phyloP scores from a whole-genome alignment of 1,284 basidiomycete genomes.

The Tilletia caries region DNA sequence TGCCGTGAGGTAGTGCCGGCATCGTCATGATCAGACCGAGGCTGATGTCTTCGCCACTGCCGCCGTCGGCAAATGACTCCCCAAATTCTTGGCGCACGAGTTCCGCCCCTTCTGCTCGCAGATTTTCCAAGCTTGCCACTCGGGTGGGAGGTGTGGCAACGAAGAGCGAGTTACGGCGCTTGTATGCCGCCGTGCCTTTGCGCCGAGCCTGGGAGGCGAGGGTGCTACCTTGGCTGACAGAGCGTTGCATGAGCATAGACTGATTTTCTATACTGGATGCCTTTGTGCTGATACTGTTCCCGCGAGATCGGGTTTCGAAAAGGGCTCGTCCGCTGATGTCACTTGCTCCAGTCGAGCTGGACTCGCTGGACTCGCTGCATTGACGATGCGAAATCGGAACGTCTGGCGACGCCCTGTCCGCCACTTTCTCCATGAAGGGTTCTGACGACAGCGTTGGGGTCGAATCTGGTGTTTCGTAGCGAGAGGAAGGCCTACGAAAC shows the following conservation, averaged over 20 bases:
- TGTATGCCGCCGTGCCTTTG: background rate
- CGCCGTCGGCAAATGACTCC: background rate
- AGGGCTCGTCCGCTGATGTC: background rate
- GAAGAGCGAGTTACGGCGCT: background rate
- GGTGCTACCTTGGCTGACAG: background rate
- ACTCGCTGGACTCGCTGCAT: background rate
- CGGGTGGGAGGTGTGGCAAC: background rate
- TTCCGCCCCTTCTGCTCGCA: background rate
- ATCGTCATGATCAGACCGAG: background rate
- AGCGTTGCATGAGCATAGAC: background rate
- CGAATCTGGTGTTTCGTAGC: constrained; percentile 4
- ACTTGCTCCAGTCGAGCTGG: background rate
- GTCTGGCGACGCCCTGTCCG: background rate
- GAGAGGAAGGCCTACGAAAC: background rate
- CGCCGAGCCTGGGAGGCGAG: background rate
- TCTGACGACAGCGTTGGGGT: background rate
- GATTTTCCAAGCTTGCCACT: constrained; percentile 1
- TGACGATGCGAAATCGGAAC: background rate
- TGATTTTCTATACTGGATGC: background rate
- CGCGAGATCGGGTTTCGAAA: background rate
- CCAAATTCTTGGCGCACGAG: background rate
- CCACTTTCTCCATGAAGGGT: background rate
- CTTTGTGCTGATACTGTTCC: background rate
- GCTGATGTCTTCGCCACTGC: background rate
- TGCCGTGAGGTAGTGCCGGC: background rate